phyloP scores from a whole-genome alignment of 257 asterid species.

The Euphrasia confusa region DNA sequence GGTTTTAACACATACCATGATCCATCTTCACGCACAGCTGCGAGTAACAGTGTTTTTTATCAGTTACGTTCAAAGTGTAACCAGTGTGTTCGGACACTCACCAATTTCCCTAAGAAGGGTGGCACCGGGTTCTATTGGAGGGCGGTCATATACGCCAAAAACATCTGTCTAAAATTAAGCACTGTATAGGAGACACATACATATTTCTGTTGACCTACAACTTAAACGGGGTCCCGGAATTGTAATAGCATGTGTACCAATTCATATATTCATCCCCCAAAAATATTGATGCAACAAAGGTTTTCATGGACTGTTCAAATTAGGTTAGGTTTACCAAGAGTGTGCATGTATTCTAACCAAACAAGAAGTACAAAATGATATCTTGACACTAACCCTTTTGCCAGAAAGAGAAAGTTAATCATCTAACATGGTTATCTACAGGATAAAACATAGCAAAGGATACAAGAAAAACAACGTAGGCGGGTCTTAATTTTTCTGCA shows the following conservation, averaged over 20 bases:
- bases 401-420: not conserved
- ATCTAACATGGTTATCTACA: slow-evolving; percentile 9
- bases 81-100: slow-evolving; percentile 26
- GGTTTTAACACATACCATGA: slow-evolving; percentile 85
- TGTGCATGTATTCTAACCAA: not conserved
- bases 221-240: not conserved
- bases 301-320: too few species aligned
- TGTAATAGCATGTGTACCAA: too few species aligned
- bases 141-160: slow-evolving; percentile 81
- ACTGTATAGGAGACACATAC: slow-evolving; percentile 41
- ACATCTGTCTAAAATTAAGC: slow-evolving; percentile 68
- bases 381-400: not conserved
- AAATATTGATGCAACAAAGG: too few species aligned
- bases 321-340: not conserved
- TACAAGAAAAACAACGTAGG: slow-evolving; percentile 87
- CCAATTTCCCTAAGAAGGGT: slow-evolving; percentile 81
- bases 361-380: not conserved
- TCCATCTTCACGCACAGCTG: slow-evolving; percentile 91
- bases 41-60: slow-evolving; percentile 15
- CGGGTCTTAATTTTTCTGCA: slow-evolving; percentile 76
- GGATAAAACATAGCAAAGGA: slow-evolving; percentile 33
- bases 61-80: slow-evolving; percentile 14
- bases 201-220: slow-evolving; percentile 1
- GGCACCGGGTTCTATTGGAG: slow-evolving; percentile 79
- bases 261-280: too few species aligned